A percentile compares a stretch with the other conserved stretches of the same genome.
These are phyloP conservation scores for Hydnum rufescens DNA, from an alignment of 768 basidiomycete species.

Conservation along the genomic window DNA sequence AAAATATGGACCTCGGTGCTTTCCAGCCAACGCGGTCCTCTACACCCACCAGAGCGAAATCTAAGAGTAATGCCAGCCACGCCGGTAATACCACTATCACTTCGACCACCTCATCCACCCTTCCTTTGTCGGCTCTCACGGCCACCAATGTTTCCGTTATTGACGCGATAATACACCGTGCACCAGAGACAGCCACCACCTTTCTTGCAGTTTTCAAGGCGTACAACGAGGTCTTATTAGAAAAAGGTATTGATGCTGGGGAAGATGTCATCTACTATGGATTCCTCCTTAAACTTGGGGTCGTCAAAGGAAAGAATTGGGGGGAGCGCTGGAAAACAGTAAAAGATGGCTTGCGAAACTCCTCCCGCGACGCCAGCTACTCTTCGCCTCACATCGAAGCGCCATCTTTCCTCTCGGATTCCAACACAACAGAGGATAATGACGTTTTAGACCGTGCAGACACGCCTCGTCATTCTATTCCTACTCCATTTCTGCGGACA, in stretches of 20 bases:
- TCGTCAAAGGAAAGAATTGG: slow-evolving; percentile 64
- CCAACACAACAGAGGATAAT: slow-evolving; percentile 26
- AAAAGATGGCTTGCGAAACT: slow-evolving; percentile 26
- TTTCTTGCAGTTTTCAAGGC: slow-evolving; percentile 71
- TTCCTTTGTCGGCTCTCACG: slow-evolving; percentile 20
- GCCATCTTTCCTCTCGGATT: slow-evolving; percentile 19
- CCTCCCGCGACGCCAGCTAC: slow-evolving; percentile 9
- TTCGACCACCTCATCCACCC: slow-evolving; percentile 3
- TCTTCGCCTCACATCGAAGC: neutral
- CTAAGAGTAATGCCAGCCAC: neutral
- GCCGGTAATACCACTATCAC: neutral
- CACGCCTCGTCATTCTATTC: neutral
- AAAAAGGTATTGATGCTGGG: slow-evolving; percentile 54
- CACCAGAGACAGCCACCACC: slow-evolving; percentile 45
- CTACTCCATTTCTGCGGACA: neutral
- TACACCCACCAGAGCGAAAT: neutral
- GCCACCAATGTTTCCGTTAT: slow-evolving; percentile 45
- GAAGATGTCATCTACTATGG: slow-evolving; percentile 65
- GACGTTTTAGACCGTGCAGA: slow-evolving; percentile 18
- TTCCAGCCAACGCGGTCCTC: neutral
- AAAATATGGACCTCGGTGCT: neutral
- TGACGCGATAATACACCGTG: slow-evolving; percentile 52
- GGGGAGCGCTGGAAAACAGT: slow-evolving; percentile 60
- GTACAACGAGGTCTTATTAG: slow-evolving; percentile 58
- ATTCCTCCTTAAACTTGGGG: slow-evolving; percentile 65